A percentile compares a stretch with the other conserved stretches of the same genome.
These are phyloP conservation scores for Wickerhamiella cacticola DNA, from an alignment of 805 yeast species.

Conservation along the genomic window DNA sequence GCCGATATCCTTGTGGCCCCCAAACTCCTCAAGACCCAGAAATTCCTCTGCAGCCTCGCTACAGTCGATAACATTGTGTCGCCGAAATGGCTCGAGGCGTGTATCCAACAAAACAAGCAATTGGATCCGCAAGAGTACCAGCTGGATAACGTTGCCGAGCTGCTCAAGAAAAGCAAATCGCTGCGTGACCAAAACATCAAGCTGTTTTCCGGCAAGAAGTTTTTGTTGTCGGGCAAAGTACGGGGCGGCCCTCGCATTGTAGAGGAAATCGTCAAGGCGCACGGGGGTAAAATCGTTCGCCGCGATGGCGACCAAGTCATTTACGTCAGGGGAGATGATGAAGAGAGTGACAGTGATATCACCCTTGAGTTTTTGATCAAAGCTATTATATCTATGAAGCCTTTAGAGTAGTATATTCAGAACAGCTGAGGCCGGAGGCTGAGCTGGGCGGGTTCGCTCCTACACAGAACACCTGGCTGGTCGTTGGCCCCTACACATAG, in stretches of 20 bases:
- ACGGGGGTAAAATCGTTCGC: constrained; percentile 37
- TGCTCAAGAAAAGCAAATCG: constrained; percentile 13
- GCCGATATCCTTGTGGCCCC: constrained; percentile 53
- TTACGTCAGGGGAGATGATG: constrained; percentile 15
- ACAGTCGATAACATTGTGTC: constrained; percentile 29
- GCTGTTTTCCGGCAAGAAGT: constrained; percentile 38
- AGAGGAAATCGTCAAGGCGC: constrained; percentile 44
- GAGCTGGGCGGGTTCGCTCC: too few relatives aligned
- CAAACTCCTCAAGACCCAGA: constrained; percentile 70
- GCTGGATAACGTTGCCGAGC: constrained; percentile 14
- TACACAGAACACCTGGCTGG: too few relatives aligned
- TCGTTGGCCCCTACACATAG: too few relatives aligned
- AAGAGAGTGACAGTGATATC: constrained; percentile 5
- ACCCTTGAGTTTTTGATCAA: constrained; percentile 17
- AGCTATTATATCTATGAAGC: constrained; percentile 19
- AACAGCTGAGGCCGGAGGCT: too few relatives aligned
- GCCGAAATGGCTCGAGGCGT: constrained; percentile 23
- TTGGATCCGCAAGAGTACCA: constrained; percentile 21
- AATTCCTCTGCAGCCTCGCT: constrained; percentile 62
- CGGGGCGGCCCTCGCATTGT: constrained; percentile 51
- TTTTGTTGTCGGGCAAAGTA: constrained; percentile 46
- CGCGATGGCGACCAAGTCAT: constrained; percentile 1
- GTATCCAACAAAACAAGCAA: constrained; percentile 17
- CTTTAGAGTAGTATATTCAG: too few relatives aligned
- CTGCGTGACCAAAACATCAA: constrained; percentile 16